Percentiles rank a stretch among this genome's conserved stretches.
Evolutionary conservation across 495 filamentous ascomycete species (phyloP).

Genomic region (Hypoxylon cercidicola): DNA sequence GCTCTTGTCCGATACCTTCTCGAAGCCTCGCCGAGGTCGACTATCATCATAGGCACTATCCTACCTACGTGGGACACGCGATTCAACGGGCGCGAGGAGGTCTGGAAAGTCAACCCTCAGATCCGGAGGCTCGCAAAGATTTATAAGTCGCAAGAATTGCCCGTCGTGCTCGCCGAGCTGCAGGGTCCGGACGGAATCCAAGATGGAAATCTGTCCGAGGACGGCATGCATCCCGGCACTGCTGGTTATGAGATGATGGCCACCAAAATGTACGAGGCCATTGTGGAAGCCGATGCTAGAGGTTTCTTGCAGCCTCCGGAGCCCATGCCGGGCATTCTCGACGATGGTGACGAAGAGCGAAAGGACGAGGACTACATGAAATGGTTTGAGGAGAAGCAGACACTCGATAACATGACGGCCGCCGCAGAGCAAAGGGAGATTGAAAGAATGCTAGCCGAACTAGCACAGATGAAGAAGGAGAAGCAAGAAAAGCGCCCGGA

Average conservation of each 20-base stretch:
- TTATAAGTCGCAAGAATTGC: slow-evolving; percentile 42
- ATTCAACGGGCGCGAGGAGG: slow-evolving; percentile 46
- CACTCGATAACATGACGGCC: slow-evolving; percentile 31
- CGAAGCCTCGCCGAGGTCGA: slow-evolving; percentile 45
- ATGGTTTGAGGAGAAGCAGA: slow-evolving; percentile 34
- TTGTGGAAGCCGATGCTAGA: slow-evolving; percentile 44
- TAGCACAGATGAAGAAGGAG: slow-evolving; percentile 34
- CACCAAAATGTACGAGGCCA: slow-evolving; percentile 47
- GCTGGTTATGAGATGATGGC: slow-evolving; percentile 52
- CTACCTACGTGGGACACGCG: slow-evolving; percentile 48
- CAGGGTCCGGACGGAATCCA: slow-evolving; percentile 48
- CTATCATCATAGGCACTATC: slow-evolving; percentile 48
- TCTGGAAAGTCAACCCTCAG: slow-evolving; percentile 47
- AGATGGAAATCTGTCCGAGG: slow-evolving; percentile 44
- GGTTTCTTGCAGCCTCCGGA: slow-evolving; percentile 45
- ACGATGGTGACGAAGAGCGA: slow-evolving; percentile 45
- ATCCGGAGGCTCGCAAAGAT: slow-evolving; percentile 49
- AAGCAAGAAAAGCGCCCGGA: slow-evolving; percentile 23
- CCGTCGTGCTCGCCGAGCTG: slow-evolving; percentile 48
- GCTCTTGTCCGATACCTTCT: slow-evolving; percentile 47
- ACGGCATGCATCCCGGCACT: slow-evolving; percentile 51
- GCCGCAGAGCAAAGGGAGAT: slow-evolving; percentile 41
- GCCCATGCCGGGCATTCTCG: slow-evolving; percentile 40
- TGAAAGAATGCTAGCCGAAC: slow-evolving; percentile 45
- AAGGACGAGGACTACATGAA: slow-evolving; percentile 41